phyloP scores from a whole-genome alignment of 305 asterid genomes.

The Fraxinus dipetala region DNA sequence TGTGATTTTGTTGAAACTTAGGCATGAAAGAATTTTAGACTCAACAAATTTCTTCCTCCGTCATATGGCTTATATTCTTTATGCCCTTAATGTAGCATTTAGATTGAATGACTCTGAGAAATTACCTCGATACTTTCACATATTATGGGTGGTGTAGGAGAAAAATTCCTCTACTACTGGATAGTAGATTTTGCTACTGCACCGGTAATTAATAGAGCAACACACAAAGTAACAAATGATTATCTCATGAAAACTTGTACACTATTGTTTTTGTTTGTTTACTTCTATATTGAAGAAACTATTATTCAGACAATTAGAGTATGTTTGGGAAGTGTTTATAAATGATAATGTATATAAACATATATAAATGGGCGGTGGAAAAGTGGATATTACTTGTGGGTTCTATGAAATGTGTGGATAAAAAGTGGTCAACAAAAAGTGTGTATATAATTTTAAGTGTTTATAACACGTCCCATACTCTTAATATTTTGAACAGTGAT shows the following conservation, averaged over 20 bases:
- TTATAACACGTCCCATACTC: background rate
- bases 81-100: background rate
- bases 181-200: background rate
- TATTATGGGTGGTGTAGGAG: background rate
- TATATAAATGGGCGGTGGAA: background rate
- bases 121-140: background rate
- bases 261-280: background rate
- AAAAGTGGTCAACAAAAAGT: background rate
- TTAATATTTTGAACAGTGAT: background rate
- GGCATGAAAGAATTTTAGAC: background rate
- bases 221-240: background rate
- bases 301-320: background rate
- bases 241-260: background rate
- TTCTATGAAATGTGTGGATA: background rate
- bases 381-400: background rate
- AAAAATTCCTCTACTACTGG: background rate
- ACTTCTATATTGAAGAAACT: background rate
- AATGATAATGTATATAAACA: background rate
- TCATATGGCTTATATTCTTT: background rate
- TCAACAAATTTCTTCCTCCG: background rate
- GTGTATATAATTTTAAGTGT: background rate
- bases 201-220: background rate
- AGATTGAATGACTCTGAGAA: background rate
- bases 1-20: background rate
- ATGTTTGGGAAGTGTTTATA: background rate